A percentile compares a stretch with the other conserved stretches of the same genome.
phyloP scores from a whole-genome alignment of 75 land plant species.

The Chamaecyparis obtusa region DNA sequence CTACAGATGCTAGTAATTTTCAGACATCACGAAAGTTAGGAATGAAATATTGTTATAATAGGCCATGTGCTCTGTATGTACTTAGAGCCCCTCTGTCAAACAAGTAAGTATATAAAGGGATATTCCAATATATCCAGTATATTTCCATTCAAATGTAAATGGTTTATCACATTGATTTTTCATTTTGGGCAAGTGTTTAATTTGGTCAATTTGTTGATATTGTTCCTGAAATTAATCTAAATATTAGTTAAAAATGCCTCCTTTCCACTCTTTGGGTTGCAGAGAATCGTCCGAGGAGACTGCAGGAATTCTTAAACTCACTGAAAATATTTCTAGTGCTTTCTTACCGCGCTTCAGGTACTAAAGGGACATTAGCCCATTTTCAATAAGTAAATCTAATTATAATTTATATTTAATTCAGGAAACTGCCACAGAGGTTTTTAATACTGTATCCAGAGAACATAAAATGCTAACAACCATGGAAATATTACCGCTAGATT shows the following conservation, averaged over 20 bases:
- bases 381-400: not conserved
- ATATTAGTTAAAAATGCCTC: not conserved
- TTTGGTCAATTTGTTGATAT: not conserved
- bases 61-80: slow-evolving; percentile 89
- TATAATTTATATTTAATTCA: not conserved
- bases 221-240: not conserved
- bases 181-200: not conserved
- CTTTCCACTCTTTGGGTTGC: slow-evolving; percentile 1
- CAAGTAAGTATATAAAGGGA: not conserved
- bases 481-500: not conserved
- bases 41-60: slow-evolving; percentile 88
- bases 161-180: not conserved
- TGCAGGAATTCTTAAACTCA: slow-evolving; percentile 36
- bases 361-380: not conserved
- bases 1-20: slow-evolving; percentile 35
- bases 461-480: not conserved
- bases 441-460: not conserved
- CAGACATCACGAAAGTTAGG: slow-evolving; percentile 74
- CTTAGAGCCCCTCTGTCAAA: slow-evolving; percentile 34
- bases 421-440: not conserved
- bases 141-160: slow-evolving; percentile 7
- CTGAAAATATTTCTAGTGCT: slow-evolving; percentile 70
- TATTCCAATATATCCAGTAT: not conserved
- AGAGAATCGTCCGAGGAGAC: slow-evolving; percentile 29
- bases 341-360: slow-evolving; percentile 88